Conservation (phyloP, 176 grass and related monocot species). For the Olyra latifolia region DNA sequence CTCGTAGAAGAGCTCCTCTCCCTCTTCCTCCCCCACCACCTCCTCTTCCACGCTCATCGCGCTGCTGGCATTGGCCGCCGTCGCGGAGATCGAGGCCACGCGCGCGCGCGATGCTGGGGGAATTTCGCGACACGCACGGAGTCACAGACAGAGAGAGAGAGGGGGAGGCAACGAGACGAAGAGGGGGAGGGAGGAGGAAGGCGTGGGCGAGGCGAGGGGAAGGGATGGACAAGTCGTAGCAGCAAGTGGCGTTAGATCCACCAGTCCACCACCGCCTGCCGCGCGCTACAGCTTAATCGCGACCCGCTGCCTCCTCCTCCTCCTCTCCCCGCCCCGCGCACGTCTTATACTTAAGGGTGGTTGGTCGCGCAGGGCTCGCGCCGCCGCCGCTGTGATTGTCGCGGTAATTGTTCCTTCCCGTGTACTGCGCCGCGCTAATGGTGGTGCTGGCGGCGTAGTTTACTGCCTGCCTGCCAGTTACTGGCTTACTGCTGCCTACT, state of each 20-base stretch:
- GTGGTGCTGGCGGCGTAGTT: conserved; percentile 31
- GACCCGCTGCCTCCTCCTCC: conserved; percentile 29
- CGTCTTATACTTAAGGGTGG: conserved; percentile 50
- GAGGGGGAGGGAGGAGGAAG: neutral
- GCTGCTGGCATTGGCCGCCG: conserved; percentile 48
- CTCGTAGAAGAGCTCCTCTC: conserved; percentile 74
- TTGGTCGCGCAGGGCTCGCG: conserved; percentile 30
- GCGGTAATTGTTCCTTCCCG: conserved; percentile 8
- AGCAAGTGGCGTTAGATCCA: conserved; percentile 57
- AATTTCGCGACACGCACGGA: too few species aligned
- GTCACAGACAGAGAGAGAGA: neutral
- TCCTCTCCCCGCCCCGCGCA: neutral
- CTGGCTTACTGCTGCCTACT: conserved; percentile 31
- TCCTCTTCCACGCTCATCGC: conserved; percentile 77
- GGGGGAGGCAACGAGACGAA: neutral
- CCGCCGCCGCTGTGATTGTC: conserved; percentile 1
- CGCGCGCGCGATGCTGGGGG: conserved; percentile 13
- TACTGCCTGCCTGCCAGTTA: conserved; percentile 27
- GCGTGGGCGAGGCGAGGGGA: neutral
- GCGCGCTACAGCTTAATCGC: conserved; percentile 41
- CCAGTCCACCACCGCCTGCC: conserved; percentile 17
- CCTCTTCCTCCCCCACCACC: conserved; percentile 44
- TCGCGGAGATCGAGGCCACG: neutral
- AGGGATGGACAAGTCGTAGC: conserved; percentile 32
- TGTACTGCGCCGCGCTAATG: conserved; percentile 8